Evolutionary conservation across 768 basidiomycete species (phyloP).

Genomic region (Phlegmacium glaucopus): DNA sequence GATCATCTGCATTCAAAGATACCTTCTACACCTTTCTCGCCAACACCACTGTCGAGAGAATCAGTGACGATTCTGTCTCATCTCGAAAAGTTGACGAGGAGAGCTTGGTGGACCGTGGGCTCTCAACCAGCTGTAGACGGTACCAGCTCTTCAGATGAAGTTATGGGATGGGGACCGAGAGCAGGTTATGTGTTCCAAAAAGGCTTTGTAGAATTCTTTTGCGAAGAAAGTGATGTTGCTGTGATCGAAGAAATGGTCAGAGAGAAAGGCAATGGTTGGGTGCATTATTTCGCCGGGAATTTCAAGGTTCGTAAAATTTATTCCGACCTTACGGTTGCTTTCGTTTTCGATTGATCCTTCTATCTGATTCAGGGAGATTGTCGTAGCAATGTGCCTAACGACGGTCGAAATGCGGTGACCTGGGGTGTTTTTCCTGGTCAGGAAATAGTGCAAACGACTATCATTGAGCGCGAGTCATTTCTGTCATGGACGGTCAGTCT

Average conservation of each 20-base stretch:
- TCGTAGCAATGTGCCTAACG: conserved; percentile 73
- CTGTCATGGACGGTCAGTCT: conserved; percentile 86
- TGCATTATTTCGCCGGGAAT: conserved; percentile 88
- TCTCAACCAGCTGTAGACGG: conserved; percentile 95
- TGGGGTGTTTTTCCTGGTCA: conserved; percentile 99
- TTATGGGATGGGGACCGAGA: conserved; percentile 91
- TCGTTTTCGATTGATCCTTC: not conserved
- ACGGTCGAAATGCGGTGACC: conserved; percentile 90
- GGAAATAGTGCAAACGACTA: conserved; percentile 93
- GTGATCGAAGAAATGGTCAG: conserved; percentile 55
- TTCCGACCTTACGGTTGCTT: not conserved
- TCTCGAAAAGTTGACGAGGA: conserved; percentile 70
- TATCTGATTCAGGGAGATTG: conserved; percentile 61
- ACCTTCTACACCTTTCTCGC: conserved; percentile 84
- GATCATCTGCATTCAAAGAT: conserved; percentile 74
- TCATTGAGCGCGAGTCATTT: conserved; percentile 95
- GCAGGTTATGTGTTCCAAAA: conserved; percentile 98
- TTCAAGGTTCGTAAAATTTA: conserved; percentile 44
- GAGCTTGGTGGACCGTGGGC: conserved; percentile 94
- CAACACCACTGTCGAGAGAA: conserved; percentile 76
- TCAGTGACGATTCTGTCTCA: conserved; percentile 76
- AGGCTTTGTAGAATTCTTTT: conserved; percentile 97
- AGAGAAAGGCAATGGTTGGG: conserved; percentile 55
- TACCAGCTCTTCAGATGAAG: conserved; percentile 63
- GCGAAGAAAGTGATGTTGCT: conserved; percentile 53